Evolutionary conservation across 352 stramenopile genomes (phyloP), one percentile per base, ranked within the genome.

Genomic region (Phytopythium sindhum): DNA sequence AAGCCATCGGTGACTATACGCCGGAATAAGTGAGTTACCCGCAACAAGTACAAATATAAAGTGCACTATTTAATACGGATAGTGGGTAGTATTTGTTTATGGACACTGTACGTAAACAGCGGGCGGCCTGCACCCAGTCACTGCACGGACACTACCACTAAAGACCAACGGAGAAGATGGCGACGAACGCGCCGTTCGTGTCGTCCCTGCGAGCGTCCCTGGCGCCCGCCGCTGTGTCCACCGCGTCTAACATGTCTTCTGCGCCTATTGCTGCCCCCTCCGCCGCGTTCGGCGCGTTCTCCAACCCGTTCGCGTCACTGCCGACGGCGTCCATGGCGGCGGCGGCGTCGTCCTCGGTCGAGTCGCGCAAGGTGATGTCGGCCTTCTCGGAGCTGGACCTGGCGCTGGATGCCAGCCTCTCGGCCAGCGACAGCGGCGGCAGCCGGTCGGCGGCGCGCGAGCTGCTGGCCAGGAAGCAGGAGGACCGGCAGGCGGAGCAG

Each of bases 371-470:
- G 63, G 31, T 54, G 29, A 73, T 81, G 69, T 78, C 78, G 0
- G 68, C 83, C 29, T 88, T 91, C 51, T 86, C 75, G 2, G 74
- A 64, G 14, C 74, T 91, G 14, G 79, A 79, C 24, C 70, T 91
- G 59, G 70, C 67, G 39, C 67, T 89, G 17, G 67, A 81, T 39
- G 65, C 57, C 2, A 71, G 60, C 31, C 66, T 73, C 9, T 57
- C 59, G 0, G 64, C 72, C 31, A 63, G 75, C 12, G 57, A 66
- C 0, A 47, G 59, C 2, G 29, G 50, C n/a, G 11, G 41, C 24
- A 28, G 41, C 28, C 58, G 42, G 23, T 86, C 77, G 8, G 76
- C 80, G 1, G 73, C 81, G 12, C 79, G 81, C 55, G 78, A 83
- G 39, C 57, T 90, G 39, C 64, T 91, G 59, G 77, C 70, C 19